These are phyloP conservation scores for Boletus hoseneyae DNA, from an alignment of 1,284 basidiomycete genomes.

Conservation along the genomic window DNA sequence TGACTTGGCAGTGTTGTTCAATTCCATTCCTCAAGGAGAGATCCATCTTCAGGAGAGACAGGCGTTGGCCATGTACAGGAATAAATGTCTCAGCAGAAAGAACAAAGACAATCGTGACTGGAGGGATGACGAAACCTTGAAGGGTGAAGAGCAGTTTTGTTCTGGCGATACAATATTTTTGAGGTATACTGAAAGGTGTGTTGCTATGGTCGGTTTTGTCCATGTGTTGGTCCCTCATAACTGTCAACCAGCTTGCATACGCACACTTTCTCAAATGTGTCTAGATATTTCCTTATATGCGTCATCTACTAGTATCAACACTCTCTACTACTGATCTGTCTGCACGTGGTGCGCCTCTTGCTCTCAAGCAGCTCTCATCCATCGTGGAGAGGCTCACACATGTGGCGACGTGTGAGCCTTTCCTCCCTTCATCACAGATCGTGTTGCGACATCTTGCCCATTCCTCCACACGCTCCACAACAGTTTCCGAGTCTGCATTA, in stretches of 20 bases:
- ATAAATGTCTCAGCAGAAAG: conserved; percentile 3
- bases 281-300: conserved; percentile 48
- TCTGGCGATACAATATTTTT: conserved; percentile 74
- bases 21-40: conserved; percentile 64
- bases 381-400: conserved; percentile 66
- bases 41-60: conserved; percentile 47
- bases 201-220: conserved; percentile 1
- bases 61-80: conserved; percentile 38
- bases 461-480: background rate
- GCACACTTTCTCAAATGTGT: conserved; percentile 54
- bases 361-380: conserved; percentile 50
- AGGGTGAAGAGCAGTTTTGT: conserved; percentile 51
- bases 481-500: background rate
- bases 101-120: background rate
- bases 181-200: conserved; percentile 69
- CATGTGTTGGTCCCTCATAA: conserved; percentile 5
- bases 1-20: conserved; percentile 58
- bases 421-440: conserved; percentile 45
- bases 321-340: conserved; percentile 33
- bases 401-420: conserved; percentile 60
- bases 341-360: conserved; percentile 32
- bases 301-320: conserved; percentile 8
- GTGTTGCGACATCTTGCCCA: conserved; percentile 5
- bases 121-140: conserved; percentile 39
- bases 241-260: conserved; percentile 51